These are phyloP conservation scores for Pseudopyricularia javanii DNA, from an alignment of 2,329 filamentous ascomycete species.

Conservation along the genomic window DNA sequence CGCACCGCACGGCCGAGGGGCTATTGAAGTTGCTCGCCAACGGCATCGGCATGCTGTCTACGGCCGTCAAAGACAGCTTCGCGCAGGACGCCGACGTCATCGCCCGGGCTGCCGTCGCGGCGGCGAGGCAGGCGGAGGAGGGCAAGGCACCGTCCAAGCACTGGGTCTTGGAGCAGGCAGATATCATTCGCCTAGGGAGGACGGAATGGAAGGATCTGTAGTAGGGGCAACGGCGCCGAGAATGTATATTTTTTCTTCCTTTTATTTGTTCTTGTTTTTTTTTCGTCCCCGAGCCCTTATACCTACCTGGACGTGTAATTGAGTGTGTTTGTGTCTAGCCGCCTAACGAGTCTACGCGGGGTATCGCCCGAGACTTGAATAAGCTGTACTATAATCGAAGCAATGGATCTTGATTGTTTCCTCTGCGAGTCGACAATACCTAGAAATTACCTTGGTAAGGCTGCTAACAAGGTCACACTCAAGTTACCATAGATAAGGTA, in stretches of 20 bases:
- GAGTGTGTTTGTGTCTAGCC: too few species aligned
- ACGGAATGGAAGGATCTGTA: constrained; percentile 33
- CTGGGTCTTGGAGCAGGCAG: constrained; percentile 46
- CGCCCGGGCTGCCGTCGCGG: constrained; percentile 51
- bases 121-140: constrained; percentile 42
- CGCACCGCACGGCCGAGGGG: constrained; percentile 45
- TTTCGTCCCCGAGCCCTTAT: too few species aligned
- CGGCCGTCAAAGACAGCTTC: constrained; percentile 48
- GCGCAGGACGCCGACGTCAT: constrained; percentile 68
- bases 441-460: too few species aligned
- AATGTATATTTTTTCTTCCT: neutral
- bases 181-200: constrained; percentile 57
- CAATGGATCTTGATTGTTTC: too few species aligned
- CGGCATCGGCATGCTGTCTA: constrained; percentile 39
- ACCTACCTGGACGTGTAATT: too few species aligned
- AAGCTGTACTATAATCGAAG: too few species aligned
- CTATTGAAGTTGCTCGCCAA: constrained; percentile 41
- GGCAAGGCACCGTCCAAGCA: constrained; percentile 46
- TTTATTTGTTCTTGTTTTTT: too few species aligned
- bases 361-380: too few species aligned
- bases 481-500: too few species aligned
- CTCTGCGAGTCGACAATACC: too few species aligned
- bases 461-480: too few species aligned
- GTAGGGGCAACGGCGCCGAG: neutral
- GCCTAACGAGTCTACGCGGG: too few species aligned